These are phyloP conservation scores for Triglochin maritima DNA, from an alignment of 106 monocot genomes.

Conservation along the genomic window DNA sequence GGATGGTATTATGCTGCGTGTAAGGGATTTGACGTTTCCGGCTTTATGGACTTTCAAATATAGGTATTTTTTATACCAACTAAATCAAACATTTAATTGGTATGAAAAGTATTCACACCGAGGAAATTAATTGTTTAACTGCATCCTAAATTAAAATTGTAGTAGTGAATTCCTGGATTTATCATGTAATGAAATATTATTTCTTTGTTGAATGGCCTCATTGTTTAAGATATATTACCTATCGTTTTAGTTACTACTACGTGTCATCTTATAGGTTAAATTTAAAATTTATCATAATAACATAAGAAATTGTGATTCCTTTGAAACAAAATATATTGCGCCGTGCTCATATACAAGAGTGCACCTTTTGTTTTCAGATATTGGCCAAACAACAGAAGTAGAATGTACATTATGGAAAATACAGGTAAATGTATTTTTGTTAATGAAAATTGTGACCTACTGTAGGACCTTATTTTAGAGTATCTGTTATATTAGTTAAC, in stretches of 20 bases:
- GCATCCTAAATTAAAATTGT: no score
- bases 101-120: neutral
- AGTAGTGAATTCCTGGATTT: no score
- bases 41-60: conserved; percentile 60
- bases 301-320: no score
- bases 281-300: no score
- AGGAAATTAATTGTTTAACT: no score
- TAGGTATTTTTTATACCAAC: conserved; percentile 21
- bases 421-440: neutral
- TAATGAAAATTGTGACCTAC: neutral
- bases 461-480: neutral
- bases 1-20: conserved; percentile 25
- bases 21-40: conserved; percentile 37
- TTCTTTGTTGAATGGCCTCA: no score
- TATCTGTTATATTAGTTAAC: neutral
- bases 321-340: no score
- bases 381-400: conserved; percentile 17
- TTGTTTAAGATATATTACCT: no score
- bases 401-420: conserved; percentile 19
- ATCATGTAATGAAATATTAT: no score
- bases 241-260: no score
- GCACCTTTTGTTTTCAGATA: conserved; percentile 14
- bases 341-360: no score
- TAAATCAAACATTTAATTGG: neutral
- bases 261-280: no score